Percentiles rank a stretch among this genome's conserved stretches.
Conservation (phyloP, 2,329 filamentous ascomycete genomes). For the Penicillium sumatraense region DNA sequence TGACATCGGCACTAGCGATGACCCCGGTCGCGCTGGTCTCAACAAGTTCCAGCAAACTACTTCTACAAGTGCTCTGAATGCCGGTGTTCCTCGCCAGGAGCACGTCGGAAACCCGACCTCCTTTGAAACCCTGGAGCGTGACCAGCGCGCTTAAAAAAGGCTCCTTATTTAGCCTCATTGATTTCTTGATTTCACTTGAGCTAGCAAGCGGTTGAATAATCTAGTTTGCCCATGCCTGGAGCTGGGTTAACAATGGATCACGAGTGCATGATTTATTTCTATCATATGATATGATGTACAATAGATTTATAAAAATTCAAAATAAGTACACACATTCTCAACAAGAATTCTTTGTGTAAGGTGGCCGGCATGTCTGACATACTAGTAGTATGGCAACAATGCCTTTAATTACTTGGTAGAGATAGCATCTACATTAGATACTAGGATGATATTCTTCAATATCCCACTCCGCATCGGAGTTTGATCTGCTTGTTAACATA, state of each 20-base stretch:
- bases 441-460: conserved; percentile 18
- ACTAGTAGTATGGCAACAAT: no score
- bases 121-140: conserved; percentile 30
- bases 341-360: neutral
- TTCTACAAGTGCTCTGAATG: conserved; percentile 34
- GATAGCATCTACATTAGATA: no score
- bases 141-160: conserved; percentile 33
- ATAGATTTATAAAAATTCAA: conserved; percentile 10
- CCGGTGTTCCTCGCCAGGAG: conserved; percentile 31
- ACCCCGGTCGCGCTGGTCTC: conserved; percentile 58
- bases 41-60: conserved; percentile 38
- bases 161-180: neutral
- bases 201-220: conserved; percentile 15
- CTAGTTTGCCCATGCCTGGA: conserved; percentile 2
- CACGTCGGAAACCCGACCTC: conserved; percentile 26
- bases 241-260: conserved; percentile 9
- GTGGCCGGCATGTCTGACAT: no score
- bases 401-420: no score
- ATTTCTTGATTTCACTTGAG: conserved; percentile 5
- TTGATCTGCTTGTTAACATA: conserved; percentile 4
- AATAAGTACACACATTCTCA: neutral
- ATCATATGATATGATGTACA: conserved; percentile 18
- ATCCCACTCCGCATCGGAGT: conserved; percentile 7
- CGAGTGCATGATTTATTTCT: conserved; percentile 7
- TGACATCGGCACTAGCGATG: conserved; percentile 59